Base-by-base conservation (phyloP, 1,284 basidiomycete genomes). In the Cutaneotrichosporon spelunceum region DNA sequence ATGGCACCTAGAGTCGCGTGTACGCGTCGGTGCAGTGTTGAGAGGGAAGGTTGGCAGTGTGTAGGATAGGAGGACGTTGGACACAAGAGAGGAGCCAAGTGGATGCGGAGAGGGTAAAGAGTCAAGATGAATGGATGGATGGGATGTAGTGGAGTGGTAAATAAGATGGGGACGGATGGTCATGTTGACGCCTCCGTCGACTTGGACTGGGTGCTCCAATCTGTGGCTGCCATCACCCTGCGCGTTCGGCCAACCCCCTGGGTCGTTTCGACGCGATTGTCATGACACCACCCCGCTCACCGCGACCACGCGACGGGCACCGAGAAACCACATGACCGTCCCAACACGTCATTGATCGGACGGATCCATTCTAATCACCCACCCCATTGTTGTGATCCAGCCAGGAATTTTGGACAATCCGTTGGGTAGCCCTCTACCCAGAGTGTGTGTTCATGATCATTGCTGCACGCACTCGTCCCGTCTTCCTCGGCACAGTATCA, bases 281-380 rank as follows among this genome's bases (percentile, higher is more conserved):
- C n/a, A 34, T 34, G 34, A 44, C 10, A 10, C n/a, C 10, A 27
- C 2, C 23, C 39, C 44, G 23, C 21, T 9, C 44, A 47, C 44
- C 3, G 11, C 3, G 8, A 52, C 27, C 29, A 23, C 14, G 9
- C 19, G 16, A 19, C 26, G n/a, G n/a, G n/a, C n/a, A n/a, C n/a
- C n/a, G n/a, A n/a, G n/a, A n/a, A n/a, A n/a, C n/a, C n/a, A n/a
- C n/a, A n/a, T n/a, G n/a, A n/a, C n/a, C n/a, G n/a, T n/a, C n/a
- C n/a, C n/a, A 14, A 39, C 53, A 54, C 53, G 36, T 44, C 9
- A 54, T 54, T 54, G 21, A 39, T 27, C 36, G 21, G 2, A 36
- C 58, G 58, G 58, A 48, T 36, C 5, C 23, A 59, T 48, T 19
- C n/a, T 16, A 16, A 55, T 60, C 50, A 59, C 10, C 23, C 8